Conservation (phyloP, 345 rosid species). For the Rhizophora apiculata region DNA sequence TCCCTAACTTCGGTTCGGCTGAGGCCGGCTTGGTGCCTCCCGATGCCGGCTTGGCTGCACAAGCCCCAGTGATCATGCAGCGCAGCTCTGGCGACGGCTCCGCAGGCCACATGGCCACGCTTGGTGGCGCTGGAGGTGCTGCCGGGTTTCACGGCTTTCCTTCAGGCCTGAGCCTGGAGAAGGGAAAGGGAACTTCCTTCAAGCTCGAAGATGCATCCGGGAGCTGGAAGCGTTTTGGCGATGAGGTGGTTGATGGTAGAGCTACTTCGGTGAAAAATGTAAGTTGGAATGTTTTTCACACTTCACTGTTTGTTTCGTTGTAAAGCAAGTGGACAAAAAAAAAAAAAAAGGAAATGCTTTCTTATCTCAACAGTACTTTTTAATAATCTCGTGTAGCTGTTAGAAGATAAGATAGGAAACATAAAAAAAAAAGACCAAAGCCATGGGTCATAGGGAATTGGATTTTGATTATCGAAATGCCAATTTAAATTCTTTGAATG, state of each 20-base stretch:
- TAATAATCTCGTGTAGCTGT: too few species aligned
- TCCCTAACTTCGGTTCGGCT: slow-evolving; percentile 59
- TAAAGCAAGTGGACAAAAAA: slow-evolving; percentile 8
- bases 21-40: slow-evolving; percentile 50
- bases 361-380: too few species aligned
- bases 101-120: slow-evolving; percentile 40
- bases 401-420: too few species aligned
- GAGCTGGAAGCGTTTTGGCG: slow-evolving; percentile 69
- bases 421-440: too few species aligned
- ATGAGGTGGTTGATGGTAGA: slow-evolving; percentile 69
- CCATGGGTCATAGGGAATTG: too few species aligned
- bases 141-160: slow-evolving; percentile 84
- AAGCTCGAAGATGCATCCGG: slow-evolving; percentile 77
- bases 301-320: slow-evolving; percentile 6
- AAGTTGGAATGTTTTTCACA: slow-evolving; percentile 21
- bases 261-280: slow-evolving; percentile 67
- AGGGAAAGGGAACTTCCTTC: slow-evolving; percentile 78
- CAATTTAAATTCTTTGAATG: too few species aligned
- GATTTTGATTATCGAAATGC: too few species aligned
- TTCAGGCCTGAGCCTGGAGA: slow-evolving; percentile 78
- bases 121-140: slow-evolving; percentile 39
- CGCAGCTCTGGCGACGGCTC: slow-evolving; percentile 73
- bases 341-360: too few species aligned
- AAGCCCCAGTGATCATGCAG: slow-evolving; percentile 82
- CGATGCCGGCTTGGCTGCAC: slow-evolving; percentile 45